Percentiles rank a stretch among this genome's conserved stretches.
These are phyloP conservation scores for Termitomyces sp. DNA, from an alignment of 768 basidiomycete species.

Conservation along the genomic window DNA sequence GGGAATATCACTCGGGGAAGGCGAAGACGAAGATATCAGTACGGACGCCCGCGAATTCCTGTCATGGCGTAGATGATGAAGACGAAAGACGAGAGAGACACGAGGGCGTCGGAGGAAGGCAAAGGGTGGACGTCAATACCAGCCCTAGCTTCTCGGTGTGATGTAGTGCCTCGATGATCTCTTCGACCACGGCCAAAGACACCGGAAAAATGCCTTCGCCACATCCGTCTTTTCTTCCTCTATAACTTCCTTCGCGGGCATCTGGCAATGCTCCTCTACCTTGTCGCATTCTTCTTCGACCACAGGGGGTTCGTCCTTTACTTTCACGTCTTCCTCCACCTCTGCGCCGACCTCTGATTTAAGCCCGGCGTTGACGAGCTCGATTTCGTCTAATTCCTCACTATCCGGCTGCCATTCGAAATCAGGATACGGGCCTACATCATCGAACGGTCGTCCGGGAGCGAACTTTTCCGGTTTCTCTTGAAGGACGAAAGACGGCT, in stretches of 20 bases:
- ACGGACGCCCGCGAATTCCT: neutral
- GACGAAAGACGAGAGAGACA: neutral
- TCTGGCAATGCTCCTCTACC: neutral
- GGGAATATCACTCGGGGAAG: neutral
- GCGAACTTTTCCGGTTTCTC: neutral
- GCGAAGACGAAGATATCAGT: too few relatives aligned
- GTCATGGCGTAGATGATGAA: neutral
- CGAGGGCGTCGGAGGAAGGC: neutral
- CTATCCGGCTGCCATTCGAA: neutral
- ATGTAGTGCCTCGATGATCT: neutral
- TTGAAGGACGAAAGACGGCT: neutral
- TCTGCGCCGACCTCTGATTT: neutral
- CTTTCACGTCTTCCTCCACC: neutral
- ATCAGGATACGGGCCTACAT: neutral
- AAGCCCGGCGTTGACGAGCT: too few relatives aligned
- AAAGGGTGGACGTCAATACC: neutral
- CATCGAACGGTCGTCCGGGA: neutral
- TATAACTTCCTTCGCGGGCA: too few relatives aligned
- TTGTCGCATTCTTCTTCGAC: too few relatives aligned
- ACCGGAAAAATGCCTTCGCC: neutral
- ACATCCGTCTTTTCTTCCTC: neutral
- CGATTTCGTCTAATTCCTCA: neutral
- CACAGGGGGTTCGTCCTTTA: neutral
- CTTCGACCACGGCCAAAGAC: neutral
- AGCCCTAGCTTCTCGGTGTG: neutral